Evolutionary conservation across 2,329 filamentous ascomycete genomes (phyloP).

Genomic region (Emericellopsis atlantica): DNA sequence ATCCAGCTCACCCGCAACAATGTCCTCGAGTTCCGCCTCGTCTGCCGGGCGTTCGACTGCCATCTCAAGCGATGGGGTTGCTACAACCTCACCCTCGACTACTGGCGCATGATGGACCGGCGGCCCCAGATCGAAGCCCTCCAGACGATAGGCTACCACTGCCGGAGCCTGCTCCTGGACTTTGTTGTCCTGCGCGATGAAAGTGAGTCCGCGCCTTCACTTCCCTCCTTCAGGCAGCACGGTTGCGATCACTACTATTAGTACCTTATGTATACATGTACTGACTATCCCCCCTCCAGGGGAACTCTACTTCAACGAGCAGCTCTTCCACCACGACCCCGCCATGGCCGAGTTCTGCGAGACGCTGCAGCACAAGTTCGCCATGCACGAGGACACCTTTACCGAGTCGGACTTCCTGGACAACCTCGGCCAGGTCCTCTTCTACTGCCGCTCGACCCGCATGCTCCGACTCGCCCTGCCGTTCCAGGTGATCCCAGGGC

Average conservation of each 20-base stretch:
- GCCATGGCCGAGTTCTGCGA: slow-evolving; percentile 31
- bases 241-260: no score
- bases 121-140: slow-evolving; percentile 25
- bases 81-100: slow-evolving; percentile 35
- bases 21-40: slow-evolving; percentile 30
- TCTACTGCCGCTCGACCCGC: slow-evolving; percentile 28
- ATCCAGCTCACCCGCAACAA: slow-evolving; percentile 28
- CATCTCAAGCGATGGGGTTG: slow-evolving; percentile 31
- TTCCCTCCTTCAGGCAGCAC: background rate
- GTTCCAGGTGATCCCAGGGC: slow-evolving; percentile 33
- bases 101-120: slow-evolving; percentile 25
- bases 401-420: slow-evolving; percentile 33
- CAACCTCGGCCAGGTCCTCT: slow-evolving; percentile 27
- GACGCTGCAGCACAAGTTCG: slow-evolving; percentile 29
- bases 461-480: slow-evolving; percentile 37
- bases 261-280: no score
- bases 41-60: slow-evolving; percentile 35
- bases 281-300: slow-evolving; percentile 15
- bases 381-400: slow-evolving; percentile 34
- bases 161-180: slow-evolving; percentile 36
- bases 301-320: slow-evolving; percentile 33
- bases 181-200: slow-evolving; percentile 40
- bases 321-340: slow-evolving; percentile 30
- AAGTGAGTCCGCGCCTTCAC: slow-evolving; percentile 16
- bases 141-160: slow-evolving; percentile 31